Percentiles rank a stretch among this genome's conserved stretches.
These are phyloP conservation scores for Yarrowia porcina DNA, from an alignment of 805 yeast genomes.

Conservation along the genomic window DNA sequence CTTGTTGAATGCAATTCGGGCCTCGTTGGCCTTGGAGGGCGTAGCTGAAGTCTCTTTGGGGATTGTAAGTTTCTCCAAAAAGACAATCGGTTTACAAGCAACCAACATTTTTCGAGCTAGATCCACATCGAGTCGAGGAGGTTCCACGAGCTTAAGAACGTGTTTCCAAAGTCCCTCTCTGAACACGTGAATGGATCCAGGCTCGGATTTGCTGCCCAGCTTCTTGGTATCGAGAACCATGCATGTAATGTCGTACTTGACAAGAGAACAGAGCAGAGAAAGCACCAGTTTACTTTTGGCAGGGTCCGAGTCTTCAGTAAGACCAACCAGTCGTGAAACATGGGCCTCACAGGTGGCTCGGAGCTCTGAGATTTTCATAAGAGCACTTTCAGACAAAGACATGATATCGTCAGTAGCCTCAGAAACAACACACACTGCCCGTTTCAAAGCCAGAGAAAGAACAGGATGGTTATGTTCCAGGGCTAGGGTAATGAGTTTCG, in stretches of 20 bases:
- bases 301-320: background rate
- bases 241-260: slow-evolving; percentile 8
- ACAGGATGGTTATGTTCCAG: background rate
- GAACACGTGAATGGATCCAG: slow-evolving; percentile 1
- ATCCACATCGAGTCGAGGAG: slow-evolving; percentile 2
- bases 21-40: background rate
- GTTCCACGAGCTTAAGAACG: slow-evolving; percentile 4
- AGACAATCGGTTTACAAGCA: background rate
- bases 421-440: background rate
- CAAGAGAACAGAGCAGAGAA: background rate
- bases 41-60: background rate
- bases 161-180: background rate
- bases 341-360: slow-evolving; percentile 7
- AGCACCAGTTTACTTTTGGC: background rate
- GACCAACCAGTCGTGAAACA: background rate
- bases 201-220: slow-evolving; percentile 1
- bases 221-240: slow-evolving; percentile 11
- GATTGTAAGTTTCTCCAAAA: background rate
- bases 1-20: slow-evolving; percentile 6
- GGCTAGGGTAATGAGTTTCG: background rate
- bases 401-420: background rate
- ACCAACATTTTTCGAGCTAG: background rate
- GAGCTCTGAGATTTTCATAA: background rate
- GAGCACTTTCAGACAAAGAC: background rate
- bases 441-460: background rate